Conservation (phyloP, 768 basidiomycete genomes). For the Cubamyces lactineus region DNA sequence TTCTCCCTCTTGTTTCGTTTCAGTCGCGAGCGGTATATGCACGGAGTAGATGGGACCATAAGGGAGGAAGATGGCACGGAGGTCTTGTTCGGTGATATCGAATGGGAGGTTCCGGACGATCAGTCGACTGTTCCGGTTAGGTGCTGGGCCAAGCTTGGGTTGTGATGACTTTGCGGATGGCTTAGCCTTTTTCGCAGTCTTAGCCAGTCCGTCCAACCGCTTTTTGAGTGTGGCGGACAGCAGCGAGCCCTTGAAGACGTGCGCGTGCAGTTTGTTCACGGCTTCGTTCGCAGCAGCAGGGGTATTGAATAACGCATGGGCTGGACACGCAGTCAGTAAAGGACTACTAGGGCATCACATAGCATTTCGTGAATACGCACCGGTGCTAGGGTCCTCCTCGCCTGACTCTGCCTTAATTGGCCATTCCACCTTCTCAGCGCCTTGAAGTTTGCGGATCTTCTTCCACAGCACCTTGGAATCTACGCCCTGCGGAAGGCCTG, state of each 20-base stretch:
- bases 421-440: constrained; percentile 78
- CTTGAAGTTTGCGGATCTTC: constrained; percentile 78
- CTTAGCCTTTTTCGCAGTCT: constrained; percentile 39
- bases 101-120: constrained; percentile 92
- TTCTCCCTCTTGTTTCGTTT: constrained; percentile 34
- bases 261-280: constrained; percentile 82
- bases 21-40: constrained; percentile 59
- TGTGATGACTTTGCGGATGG: constrained; percentile 16
- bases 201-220: constrained; percentile 69
- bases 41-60: constrained; percentile 88
- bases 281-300: constrained; percentile 71
- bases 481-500: constrained; percentile 67
- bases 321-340: constrained; percentile 37
- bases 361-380: constrained; percentile 38
- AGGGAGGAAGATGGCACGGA: constrained; percentile 84
- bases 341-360: not conserved
- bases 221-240: constrained; percentile 91
- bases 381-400: constrained; percentile 53
- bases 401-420: constrained; percentile 51
- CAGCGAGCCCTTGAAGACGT: constrained; percentile 87
- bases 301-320: constrained; percentile 73
- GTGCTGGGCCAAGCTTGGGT: constrained; percentile 44
- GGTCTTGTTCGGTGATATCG: constrained; percentile 79
- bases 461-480: constrained; percentile 80
- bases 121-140: constrained; percentile 76